A percentile compares a stretch with the other conserved stretches of the same genome.
These are phyloP conservation scores for Ceratocystis variospora DNA, from an alignment of 2,329 filamentous ascomycete species.

Conservation along the genomic window DNA sequence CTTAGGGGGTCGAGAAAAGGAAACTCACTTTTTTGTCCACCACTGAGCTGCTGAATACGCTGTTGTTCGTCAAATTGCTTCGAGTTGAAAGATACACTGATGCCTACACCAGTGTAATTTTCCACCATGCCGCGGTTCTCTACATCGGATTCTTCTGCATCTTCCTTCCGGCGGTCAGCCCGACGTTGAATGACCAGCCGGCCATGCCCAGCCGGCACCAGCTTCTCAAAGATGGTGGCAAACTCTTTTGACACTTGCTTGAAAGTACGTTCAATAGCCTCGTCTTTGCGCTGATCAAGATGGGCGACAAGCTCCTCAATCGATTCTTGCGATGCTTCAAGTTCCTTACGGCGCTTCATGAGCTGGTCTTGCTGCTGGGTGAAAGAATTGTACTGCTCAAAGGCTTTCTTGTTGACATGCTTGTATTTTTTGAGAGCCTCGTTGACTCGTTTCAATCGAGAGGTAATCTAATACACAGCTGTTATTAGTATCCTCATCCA, in stretches of 20 bases:
- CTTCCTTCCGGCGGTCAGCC: conserved; percentile 52
- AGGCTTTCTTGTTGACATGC: conserved; percentile 98
- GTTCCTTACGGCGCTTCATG: conserved; percentile 68
- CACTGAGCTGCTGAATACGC: conserved; percentile 89
- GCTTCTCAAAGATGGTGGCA: conserved; percentile 79
- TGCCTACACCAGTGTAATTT: conserved; percentile 91
- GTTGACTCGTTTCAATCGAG: conserved; percentile 75
- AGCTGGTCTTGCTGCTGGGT: conserved; percentile 82
- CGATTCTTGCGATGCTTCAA: conserved; percentile 71
- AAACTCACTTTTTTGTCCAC: conserved; percentile 88
- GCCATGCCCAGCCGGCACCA: conserved; percentile 86
- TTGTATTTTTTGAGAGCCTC: conserved; percentile 91
- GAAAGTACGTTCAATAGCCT: conserved; percentile 96
- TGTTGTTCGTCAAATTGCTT: conserved; percentile 93
- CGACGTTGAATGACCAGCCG: conserved; percentile 85
- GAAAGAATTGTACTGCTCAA: conserved; percentile 97
- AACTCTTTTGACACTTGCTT: conserved; percentile 95
- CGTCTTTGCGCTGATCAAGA: conserved; percentile 89
- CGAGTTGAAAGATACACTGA: conserved; percentile 96
- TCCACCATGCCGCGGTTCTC: conserved; percentile 63
- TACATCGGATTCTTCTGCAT: conserved; percentile 52
- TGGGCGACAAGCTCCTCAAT: conserved; percentile 89
- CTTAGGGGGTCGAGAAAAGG: neutral
- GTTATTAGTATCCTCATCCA: neutral
- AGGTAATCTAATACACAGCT: conserved; percentile 35